phyloP scores from a whole-genome alignment of 768 basidiomycete species.

The Psilocybe azurescens region DNA sequence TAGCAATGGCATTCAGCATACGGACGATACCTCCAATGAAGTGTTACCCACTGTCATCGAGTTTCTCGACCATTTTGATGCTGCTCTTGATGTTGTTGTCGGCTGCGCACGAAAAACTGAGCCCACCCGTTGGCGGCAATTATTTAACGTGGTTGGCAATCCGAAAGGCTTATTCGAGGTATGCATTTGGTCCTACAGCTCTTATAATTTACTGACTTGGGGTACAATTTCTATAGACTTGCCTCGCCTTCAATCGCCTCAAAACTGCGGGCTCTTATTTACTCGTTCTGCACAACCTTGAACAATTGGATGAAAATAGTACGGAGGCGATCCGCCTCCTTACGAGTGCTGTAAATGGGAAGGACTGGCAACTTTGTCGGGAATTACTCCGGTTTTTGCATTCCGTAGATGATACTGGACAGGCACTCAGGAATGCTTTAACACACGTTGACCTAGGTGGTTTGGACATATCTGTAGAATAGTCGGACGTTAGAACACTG shows the following conservation, averaged over 20 bases:
- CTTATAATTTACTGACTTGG: slow-evolving; percentile 2
- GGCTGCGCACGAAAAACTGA: slow-evolving; percentile 97
- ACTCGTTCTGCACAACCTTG: slow-evolving; percentile 91
- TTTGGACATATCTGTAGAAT: slow-evolving; percentile 1
- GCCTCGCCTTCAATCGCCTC: slow-evolving; percentile 71
- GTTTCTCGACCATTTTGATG: slow-evolving; percentile 95
- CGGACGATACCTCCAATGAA: slow-evolving; percentile 32
- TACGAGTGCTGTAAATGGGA: slow-evolving; percentile 71
- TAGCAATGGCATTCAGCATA: slow-evolving; percentile 33
- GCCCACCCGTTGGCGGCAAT: slow-evolving; percentile 83
- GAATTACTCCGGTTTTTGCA: slow-evolving; percentile 92
- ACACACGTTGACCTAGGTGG: slow-evolving; percentile 37
- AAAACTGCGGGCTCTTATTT: slow-evolving; percentile 94
- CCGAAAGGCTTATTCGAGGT: slow-evolving; percentile 94
- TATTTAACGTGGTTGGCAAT: slow-evolving; percentile 91
- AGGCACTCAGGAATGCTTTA: slow-evolving; percentile 67
- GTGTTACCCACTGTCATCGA: slow-evolving; percentile 76
- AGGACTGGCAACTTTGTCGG: slow-evolving; percentile 91
- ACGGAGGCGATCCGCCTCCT: slow-evolving; percentile 84
- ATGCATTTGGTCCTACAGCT: slow-evolving; percentile 2
- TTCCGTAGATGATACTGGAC: slow-evolving; percentile 88
- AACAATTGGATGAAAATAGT: slow-evolving; percentile 82
- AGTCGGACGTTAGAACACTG: background rate
- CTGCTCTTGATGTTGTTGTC: slow-evolving; percentile 90
- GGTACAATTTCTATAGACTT: slow-evolving; percentile 53